Evolutionary conservation across 768 basidiomycete species (phyloP).

Genomic region (Pholiota conissans): DNA sequence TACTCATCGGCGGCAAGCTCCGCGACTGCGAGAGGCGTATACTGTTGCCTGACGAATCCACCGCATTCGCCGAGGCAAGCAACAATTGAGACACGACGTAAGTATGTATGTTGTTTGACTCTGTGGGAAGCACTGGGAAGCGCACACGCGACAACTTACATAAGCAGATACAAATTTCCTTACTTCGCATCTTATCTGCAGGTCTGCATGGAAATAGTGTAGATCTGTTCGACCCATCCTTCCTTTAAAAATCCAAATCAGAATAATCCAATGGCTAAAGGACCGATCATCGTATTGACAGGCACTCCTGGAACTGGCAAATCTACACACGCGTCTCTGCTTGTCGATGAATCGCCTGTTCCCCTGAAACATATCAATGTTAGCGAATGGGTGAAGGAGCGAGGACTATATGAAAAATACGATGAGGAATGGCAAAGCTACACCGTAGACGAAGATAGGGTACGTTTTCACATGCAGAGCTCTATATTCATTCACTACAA

Average conservation of each 20-base stretch:
- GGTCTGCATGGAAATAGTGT: background rate
- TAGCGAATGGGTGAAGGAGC: conserved; percentile 86
- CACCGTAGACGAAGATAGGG: conserved; percentile 95
- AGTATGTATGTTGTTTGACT: background rate
- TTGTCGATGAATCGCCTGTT: conserved; percentile 68
- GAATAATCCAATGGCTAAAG: conserved; percentile 21
- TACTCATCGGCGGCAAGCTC: background rate
- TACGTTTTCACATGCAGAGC: conserved; percentile 31
- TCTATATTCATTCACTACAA: conserved; percentile 1
- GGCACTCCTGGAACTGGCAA: conserved; percentile 97
- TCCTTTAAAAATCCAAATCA: background rate
- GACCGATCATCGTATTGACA: conserved; percentile 80
- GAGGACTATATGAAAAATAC: conserved; percentile 76
- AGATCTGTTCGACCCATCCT: background rate
- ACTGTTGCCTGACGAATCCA: conserved; percentile 5
- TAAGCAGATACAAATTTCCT: background rate
- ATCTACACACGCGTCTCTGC: conserved; percentile 87
- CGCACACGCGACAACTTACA: background rate
- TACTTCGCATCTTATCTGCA: background rate
- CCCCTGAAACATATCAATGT: conserved; percentile 85
- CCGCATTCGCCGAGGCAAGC: conserved; percentile 5
- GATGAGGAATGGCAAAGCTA: conserved; percentile 96
- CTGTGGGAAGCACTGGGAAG: too few species aligned
- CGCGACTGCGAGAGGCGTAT: background rate
- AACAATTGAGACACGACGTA: conserved; percentile 2